phyloP scores from a whole-genome alignment of 106 monocot genomes.

The Triglochin maritima region DNA sequence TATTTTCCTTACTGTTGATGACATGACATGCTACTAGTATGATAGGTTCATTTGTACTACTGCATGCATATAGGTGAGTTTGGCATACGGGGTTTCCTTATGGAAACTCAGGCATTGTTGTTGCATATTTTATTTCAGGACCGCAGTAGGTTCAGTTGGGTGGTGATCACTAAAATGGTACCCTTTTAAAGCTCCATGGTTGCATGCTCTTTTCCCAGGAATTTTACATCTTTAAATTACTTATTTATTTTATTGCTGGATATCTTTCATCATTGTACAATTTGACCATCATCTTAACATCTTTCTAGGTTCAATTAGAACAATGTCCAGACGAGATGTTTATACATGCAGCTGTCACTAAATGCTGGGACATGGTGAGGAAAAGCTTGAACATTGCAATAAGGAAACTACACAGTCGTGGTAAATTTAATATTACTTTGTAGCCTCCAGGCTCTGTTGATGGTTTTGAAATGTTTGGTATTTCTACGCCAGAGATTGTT shows the following conservation, averaged over 20 bases:
- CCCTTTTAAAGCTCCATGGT: not conserved
- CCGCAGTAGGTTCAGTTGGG: too few species aligned
- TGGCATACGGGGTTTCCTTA: too few species aligned
- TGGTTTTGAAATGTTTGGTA: constrained; percentile 89
- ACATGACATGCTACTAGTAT: too few species aligned
- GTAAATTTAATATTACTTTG: too few species aligned
- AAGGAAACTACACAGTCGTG: constrained; percentile 35
- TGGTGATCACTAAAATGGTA: not conserved
- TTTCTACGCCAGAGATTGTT: constrained; percentile 48
- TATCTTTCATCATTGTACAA: not conserved
- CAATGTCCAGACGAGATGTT: constrained; percentile 56
- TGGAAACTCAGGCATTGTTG: too few species aligned
- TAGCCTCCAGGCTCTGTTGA: too few species aligned
- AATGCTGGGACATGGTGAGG: constrained; percentile 87
- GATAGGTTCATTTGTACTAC: too few species aligned
- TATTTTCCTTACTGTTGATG: too few species aligned
- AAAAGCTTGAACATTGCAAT: constrained; percentile 67
- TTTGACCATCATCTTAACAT: not conserved
- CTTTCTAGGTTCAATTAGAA: constrained; percentile 59
- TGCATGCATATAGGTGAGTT: too few species aligned
- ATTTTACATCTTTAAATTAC: not conserved
- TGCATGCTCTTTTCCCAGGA: not conserved
- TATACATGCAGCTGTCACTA: constrained; percentile 49
- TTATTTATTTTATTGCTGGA: not conserved
- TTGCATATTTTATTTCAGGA: too few species aligned